Conservation (phyloP, 345 rosid genomes). For the Salix koriyanagi region DNA sequence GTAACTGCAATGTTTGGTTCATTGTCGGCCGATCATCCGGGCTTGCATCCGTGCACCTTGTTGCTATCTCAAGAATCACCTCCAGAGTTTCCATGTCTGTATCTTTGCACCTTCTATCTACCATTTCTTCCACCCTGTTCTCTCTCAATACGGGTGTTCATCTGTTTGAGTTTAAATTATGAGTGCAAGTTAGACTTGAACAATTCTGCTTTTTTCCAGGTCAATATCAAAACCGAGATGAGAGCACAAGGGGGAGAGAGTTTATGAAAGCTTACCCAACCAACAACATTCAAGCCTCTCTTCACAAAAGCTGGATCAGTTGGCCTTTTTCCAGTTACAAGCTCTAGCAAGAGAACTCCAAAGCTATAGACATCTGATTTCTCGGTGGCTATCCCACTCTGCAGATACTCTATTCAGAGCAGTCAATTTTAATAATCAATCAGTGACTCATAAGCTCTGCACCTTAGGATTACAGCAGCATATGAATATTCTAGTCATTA, state of each 20-base stretch:
- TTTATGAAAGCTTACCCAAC: constrained; percentile 63
- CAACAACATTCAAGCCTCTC: constrained; percentile 85
- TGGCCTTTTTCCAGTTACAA: constrained; percentile 84
- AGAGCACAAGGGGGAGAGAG: background rate
- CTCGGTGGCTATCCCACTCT: constrained; percentile 88
- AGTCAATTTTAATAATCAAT: background rate
- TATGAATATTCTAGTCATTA: background rate
- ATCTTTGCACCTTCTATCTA: constrained; percentile 60
- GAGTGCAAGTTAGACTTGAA: background rate
- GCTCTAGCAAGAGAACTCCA: constrained; percentile 90
- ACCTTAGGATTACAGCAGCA: background rate
- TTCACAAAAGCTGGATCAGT: constrained; percentile 74
- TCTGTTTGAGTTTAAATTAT: constrained; percentile 30
- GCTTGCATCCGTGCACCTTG: constrained; percentile 71
- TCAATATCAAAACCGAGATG: too few species aligned
- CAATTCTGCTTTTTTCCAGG: too few species aligned
- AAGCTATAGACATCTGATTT: constrained; percentile 96
- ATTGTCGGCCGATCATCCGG: constrained; percentile 77
- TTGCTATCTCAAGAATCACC: constrained; percentile 75
- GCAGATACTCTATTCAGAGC: constrained; percentile 65
- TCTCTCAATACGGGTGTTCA: constrained; percentile 80
- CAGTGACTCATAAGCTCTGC: background rate
- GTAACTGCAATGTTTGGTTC: constrained; percentile 84
- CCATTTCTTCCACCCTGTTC: constrained; percentile 62
- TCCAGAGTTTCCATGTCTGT: constrained; percentile 68